Evolutionary conservation across 352 stramenopile species (phyloP).

Genomic region (Globisporangium paroecandrum): DNA sequence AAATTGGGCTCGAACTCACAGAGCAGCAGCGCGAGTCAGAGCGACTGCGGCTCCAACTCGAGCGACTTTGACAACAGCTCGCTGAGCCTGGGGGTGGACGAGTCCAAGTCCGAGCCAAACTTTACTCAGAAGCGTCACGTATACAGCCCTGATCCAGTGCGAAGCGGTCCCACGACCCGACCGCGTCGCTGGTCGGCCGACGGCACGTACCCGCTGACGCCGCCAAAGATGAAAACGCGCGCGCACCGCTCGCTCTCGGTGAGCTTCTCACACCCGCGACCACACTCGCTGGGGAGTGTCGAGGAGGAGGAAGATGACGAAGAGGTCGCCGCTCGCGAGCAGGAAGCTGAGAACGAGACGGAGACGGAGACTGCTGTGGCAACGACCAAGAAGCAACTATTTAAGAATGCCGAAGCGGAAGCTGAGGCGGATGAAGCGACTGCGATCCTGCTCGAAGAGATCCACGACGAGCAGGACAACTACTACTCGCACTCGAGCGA

Average conservation of each 20-base stretch:
- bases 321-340: slow-evolving; percentile 7
- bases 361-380: neutral
- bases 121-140: slow-evolving; percentile 1
- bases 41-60: slow-evolving; percentile 29
- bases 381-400: neutral
- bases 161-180: neutral
- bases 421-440: neutral
- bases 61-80: slow-evolving; percentile 26
- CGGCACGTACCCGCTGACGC: slow-evolving; percentile 5
- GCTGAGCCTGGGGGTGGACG: slow-evolving; percentile 1
- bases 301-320: slow-evolving; percentile 48
- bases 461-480: slow-evolving; percentile 21
- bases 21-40: slow-evolving; percentile 36
- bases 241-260: slow-evolving; percentile 21
- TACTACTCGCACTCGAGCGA: slow-evolving; percentile 18
- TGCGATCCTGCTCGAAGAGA: slow-evolving; percentile 16
- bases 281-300: slow-evolving; percentile 13
- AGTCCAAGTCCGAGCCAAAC: slow-evolving; percentile 7
- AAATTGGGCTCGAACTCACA: slow-evolving; percentile 23
- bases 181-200: slow-evolving; percentile 14
- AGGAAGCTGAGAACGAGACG: slow-evolving; percentile 11
- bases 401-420: neutral
- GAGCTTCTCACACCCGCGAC: slow-evolving; percentile 27
- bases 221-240: slow-evolving; percentile 2
- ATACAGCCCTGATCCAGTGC: neutral